A percentile compares a stretch with the other conserved stretches of the same genome.
Conservation (phyloP, 306 rosid species). For the Gastrolobium bilobum region DNA sequence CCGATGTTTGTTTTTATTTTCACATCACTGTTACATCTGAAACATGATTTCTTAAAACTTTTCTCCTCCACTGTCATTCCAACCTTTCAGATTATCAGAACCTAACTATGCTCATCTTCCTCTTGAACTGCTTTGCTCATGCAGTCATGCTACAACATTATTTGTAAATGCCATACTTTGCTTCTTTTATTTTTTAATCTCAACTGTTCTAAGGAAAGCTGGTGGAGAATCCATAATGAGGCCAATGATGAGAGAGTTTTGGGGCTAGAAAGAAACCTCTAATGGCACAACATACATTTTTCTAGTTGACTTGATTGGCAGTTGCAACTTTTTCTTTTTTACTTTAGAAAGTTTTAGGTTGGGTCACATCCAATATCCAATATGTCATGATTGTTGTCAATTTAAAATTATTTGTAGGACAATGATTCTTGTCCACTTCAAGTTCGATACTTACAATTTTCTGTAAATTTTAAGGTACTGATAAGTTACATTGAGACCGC, state of each 20-base stretch:
- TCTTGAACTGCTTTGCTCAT: not conserved
- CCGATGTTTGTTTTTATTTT: no score
- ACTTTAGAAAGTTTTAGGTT: not conserved
- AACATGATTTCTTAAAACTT: not conserved
- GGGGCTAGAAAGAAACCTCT: slow-evolving; percentile 21
- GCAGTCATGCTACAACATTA: not conserved
- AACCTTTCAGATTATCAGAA: not conserved
- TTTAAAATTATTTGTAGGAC: slow-evolving; percentile 33
- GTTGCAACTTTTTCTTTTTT: slow-evolving; percentile 4
- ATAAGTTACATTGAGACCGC: slow-evolving; percentile 94
- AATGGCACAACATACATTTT: not conserved
- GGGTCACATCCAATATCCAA: slow-evolving; percentile 23
- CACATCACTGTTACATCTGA: not conserved
- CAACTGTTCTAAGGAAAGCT: not conserved
- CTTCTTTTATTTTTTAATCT: slow-evolving; percentile 8
- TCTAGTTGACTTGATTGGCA: slow-evolving; percentile 16
- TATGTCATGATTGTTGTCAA: slow-evolving; percentile 36
- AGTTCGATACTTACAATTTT: slow-evolving; percentile 41
- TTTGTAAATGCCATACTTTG: not conserved
- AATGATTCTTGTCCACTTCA: slow-evolving; percentile 34
- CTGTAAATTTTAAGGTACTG: slow-evolving; percentile 62
- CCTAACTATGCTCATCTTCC: slow-evolving; percentile 1
- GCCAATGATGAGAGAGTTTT: not conserved
- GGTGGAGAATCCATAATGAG: not conserved
- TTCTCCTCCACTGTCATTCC: not conserved